A percentile compares a stretch with the other conserved stretches of the same genome.
phyloP scores from a whole-genome alignment of 805 yeast genomes.

The Ogataea wickerhamii region DNA sequence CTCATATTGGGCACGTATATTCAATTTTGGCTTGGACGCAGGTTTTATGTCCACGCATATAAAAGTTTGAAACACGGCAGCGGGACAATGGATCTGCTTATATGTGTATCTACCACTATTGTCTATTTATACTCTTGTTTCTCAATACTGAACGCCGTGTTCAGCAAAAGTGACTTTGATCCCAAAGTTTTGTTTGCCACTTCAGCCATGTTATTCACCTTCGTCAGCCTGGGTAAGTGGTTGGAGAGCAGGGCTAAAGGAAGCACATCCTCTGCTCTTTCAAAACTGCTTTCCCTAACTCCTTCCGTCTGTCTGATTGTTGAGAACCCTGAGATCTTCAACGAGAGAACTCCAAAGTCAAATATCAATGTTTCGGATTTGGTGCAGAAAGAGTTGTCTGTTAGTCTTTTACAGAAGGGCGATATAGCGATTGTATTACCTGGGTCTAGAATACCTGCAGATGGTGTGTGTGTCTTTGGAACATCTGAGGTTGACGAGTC shows the following conservation, averaged over 20 bases:
- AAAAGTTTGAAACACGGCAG: slow-evolving; percentile 65
- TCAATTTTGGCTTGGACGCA: slow-evolving; percentile 62
- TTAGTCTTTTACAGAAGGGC: slow-evolving; percentile 71
- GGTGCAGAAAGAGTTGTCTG: slow-evolving; percentile 50
- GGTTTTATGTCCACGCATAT: slow-evolving; percentile 62
- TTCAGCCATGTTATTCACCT: slow-evolving; percentile 74
- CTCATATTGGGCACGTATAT: slow-evolving; percentile 55
- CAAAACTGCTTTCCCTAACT: slow-evolving; percentile 72
- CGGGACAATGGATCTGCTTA: slow-evolving; percentile 89
- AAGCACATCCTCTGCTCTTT: slow-evolving; percentile 83
- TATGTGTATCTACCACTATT: slow-evolving; percentile 74
- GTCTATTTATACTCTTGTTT: slow-evolving; percentile 72
- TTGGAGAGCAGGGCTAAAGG: slow-evolving; percentile 92
- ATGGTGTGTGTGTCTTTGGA: slow-evolving; percentile 78
- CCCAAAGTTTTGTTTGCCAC: slow-evolving; percentile 85
- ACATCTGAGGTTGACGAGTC: slow-evolving; percentile 86
- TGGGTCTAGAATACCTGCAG: slow-evolving; percentile 89
- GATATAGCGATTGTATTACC: slow-evolving; percentile 80
- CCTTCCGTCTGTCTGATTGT: slow-evolving; percentile 74
- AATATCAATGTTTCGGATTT: slow-evolving; percentile 20
- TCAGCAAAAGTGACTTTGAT: slow-evolving; percentile 40
- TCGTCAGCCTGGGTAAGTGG: slow-evolving; percentile 87
- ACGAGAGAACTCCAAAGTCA: not conserved
- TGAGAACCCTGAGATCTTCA: slow-evolving; percentile 33
- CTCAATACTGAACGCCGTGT: slow-evolving; percentile 50